A percentile compares a stretch with the other conserved stretches of the same genome.
These are phyloP conservation scores for Xylaria longipes DNA, from an alignment of 495 filamentous ascomycete genomes.

Conservation along the genomic window DNA sequence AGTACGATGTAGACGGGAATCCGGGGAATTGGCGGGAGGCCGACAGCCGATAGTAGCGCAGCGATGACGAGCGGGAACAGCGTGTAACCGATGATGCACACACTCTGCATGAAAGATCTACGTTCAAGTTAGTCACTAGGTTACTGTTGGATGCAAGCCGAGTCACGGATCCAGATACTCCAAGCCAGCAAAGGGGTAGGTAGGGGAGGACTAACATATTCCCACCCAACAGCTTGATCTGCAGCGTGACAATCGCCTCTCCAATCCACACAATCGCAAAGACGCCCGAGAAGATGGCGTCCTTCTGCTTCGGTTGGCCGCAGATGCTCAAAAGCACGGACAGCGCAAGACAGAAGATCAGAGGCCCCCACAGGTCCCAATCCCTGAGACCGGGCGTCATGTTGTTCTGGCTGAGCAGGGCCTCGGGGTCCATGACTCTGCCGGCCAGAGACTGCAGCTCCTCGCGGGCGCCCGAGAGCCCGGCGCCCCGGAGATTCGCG, in stretches of 20 bases:
- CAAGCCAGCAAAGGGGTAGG: constrained; percentile 7
- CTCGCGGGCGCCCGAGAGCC: constrained; percentile 62
- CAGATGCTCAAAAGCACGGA: constrained; percentile 83
- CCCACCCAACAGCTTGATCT: constrained; percentile 96
- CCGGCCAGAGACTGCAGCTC: constrained; percentile 65
- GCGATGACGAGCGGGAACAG: constrained; percentile 98
- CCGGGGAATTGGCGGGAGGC: constrained; percentile 75
- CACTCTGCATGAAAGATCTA: constrained; percentile 95
- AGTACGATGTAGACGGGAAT: constrained; percentile 90
- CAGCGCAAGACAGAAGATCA: constrained; percentile 89
- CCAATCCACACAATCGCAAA: constrained; percentile 97
- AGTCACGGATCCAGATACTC: not conserved
- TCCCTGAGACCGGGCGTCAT: constrained; percentile 90
- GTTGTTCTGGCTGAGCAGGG: constrained; percentile 70
- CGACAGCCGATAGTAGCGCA: constrained; percentile 81
- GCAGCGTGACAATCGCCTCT: constrained; percentile 94
- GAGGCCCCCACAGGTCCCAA: constrained; percentile 97
- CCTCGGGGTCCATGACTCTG: constrained; percentile 68
- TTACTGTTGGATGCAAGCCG: not conserved
- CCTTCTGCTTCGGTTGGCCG: constrained; percentile 77
- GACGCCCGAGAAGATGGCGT: constrained; percentile 90
- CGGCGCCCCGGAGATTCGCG: constrained; percentile 54
- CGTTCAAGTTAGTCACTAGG: constrained; percentile 16
- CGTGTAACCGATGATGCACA: constrained; percentile 98
- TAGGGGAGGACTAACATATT: constrained; percentile 78